Evolutionary conservation across 1,284 basidiomycete species (phyloP), one percentile per base, ranked within the genome.

Genomic region (Malassezia arunalokei): DNA sequence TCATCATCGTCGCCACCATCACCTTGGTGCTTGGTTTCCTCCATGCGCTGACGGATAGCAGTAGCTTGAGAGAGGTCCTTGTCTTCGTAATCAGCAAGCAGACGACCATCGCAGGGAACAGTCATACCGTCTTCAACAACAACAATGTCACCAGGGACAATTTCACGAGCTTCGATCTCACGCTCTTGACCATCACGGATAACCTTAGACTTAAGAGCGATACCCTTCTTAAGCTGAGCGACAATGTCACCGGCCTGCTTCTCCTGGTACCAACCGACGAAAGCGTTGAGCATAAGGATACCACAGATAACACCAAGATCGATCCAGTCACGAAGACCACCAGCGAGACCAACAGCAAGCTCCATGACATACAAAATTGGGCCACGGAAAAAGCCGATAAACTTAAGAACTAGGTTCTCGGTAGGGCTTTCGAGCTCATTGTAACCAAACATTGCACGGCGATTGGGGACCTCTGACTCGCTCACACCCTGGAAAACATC

Each of bases 181-280:
- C 70, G 60, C 62, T 80, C 79, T 35, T 76, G 63, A 51, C 68
- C 67, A 57, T 76, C 75, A 37, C 79, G 76, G 27, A 80, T 66
- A 37, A 78, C 78, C 20, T 59, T 69, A 24, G 77, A 67, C 52
- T 76, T 76, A 51, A 80, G 71, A 5, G 79, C 78, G 55, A 80
- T 80, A 59, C 78, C 79, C 33, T 77, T 77, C 71, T 79, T 79
- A 59, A 80, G 77, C 64, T 79, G 75, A 40, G 77, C 77, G 55
- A 78, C 77, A 63, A 78, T 78, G 65, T 78, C 77, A 49, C 77
- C 77, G 35, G 77, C 74, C 73, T 74, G 68, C 75, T 79, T 79
- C 63, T 80, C 79, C 64, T 80, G 63, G 66, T 79, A 80, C 79
- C 79, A 79, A 48, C 79, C 79, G 58, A 80, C 79, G 51, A 76